A percentile compares a stretch with the other conserved stretches of the same genome.
Evolutionary conservation across 306 rosid species (phyloP).

Genomic region (Lupinus albus): DNA sequence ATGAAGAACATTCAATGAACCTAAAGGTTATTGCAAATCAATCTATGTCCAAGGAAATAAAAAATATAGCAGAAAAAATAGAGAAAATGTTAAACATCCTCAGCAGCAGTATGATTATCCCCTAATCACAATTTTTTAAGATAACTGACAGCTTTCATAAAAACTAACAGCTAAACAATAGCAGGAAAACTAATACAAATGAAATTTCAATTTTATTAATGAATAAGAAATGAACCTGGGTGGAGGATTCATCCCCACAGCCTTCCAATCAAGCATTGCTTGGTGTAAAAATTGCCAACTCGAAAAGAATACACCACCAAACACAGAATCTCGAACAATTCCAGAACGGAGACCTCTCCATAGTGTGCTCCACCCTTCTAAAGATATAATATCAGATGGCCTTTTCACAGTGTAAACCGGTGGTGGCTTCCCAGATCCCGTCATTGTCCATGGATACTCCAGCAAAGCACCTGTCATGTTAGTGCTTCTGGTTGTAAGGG

Average conservation of each 20-base stretch:
- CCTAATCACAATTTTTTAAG: constrained; percentile 11
- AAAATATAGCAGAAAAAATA: constrained; percentile 11
- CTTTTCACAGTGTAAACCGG: constrained; percentile 62
- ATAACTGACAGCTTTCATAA: constrained; percentile 11
- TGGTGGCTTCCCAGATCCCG: constrained; percentile 88
- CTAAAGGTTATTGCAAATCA: constrained; percentile 30
- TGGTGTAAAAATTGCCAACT: constrained; percentile 86
- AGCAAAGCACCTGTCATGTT: constrained; percentile 63
- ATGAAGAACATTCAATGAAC: constrained; percentile 23
- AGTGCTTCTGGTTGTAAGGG: constrained; percentile 66
- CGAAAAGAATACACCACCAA: constrained; percentile 81
- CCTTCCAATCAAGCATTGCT: constrained; percentile 87
- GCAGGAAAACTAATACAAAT: too few relatives aligned
- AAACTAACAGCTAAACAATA: not conserved
- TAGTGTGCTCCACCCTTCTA: constrained; percentile 83
- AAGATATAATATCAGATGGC: constrained; percentile 62
- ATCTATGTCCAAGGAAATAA: constrained; percentile 23
- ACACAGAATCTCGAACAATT: constrained; percentile 80
- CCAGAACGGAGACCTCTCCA: constrained; percentile 91
- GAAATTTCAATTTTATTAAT: too few relatives aligned
- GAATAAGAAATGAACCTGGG: constrained; percentile 68
- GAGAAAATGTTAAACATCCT: constrained; percentile 11
- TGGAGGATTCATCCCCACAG: constrained; percentile 74
- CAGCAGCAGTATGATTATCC: constrained; percentile 25
- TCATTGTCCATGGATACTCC: constrained; percentile 93